Base-by-base conservation (phyloP, 306 rosid genomes). In the Cicer judaicum region DNA sequence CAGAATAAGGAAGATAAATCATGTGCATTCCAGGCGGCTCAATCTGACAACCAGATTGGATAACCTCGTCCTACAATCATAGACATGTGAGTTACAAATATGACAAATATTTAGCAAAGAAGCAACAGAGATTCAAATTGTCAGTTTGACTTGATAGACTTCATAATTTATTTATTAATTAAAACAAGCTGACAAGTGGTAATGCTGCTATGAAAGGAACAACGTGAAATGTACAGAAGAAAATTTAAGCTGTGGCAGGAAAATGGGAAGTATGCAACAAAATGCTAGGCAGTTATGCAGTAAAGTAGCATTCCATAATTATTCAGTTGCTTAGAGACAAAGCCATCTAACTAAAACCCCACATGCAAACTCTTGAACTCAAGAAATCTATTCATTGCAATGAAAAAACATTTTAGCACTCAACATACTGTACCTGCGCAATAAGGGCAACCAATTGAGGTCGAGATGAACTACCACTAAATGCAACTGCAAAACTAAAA, bases 1-100 rank as follows among this genome's bases (percentile, higher is more conserved):
- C 98, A 64, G 89, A 84, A 81, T 88, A 93, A 59, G 98, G 97
- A 75, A 93, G 96, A 90, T 87, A 88, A 72, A 93, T 77, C 96
- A 93, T 89, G 79, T 89, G 89, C 97, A 93, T 87, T 85, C 98
- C 98, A 8, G 98, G 98, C 0, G 98, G 98, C 83, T 89, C 97
- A 68, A 93, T 77, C 88, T 93, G 97, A 84, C 90, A 83, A 68
- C 91, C 93, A 56, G 85, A 83, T 64, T 78, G 82, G 73, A 81
- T 64, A 55, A 93, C 81, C 84, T 93, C 98, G 0, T 93, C 96
- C 98, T 93, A 79, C 73, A 82, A 70, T 36, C 48, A 64, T 9
- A 49, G 54, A 48, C 21, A 48, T 24, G 61, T 49, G 8, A 76
- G 73, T 41, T 49, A 42, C 49, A 64, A 71, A 34, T 57, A 40